phyloP scores from a whole-genome alignment of 805 yeast species.

The Ogataea allantospora region DNA sequence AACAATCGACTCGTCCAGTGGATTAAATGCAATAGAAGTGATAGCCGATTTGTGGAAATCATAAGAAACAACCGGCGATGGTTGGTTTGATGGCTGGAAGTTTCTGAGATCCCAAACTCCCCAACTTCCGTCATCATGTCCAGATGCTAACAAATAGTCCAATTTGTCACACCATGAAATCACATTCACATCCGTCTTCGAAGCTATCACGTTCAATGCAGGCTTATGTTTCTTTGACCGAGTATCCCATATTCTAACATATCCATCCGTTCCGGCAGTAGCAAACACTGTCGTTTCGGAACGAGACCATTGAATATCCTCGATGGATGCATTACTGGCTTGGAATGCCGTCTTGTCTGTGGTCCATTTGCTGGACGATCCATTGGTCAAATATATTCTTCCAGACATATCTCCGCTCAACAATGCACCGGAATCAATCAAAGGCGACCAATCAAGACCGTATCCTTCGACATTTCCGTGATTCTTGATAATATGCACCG shows the following conservation, averaged over 20 bases:
- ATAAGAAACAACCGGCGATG: constrained; percentile 88
- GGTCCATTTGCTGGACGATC: constrained; percentile 76
- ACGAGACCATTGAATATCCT: constrained; percentile 95
- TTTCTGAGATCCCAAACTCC: constrained; percentile 96
- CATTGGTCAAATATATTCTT: constrained; percentile 70
- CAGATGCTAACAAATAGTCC: constrained; percentile 85
- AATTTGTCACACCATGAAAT: constrained; percentile 92
- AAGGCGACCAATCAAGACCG: constrained; percentile 95
- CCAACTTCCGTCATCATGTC: constrained; percentile 97
- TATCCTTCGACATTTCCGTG: constrained; percentile 98
- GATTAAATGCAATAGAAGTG: constrained; percentile 92
- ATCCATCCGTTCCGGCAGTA: constrained; percentile 91
- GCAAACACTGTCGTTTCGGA: constrained; percentile 93
- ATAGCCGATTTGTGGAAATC: constrained; percentile 93
- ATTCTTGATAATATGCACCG: constrained; percentile 72
- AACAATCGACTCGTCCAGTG: constrained; percentile 89
- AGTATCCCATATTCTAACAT: constrained; percentile 93
- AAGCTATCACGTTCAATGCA: constrained; percentile 79
- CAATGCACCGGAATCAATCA: constrained; percentile 72
- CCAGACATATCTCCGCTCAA: constrained; percentile 90
- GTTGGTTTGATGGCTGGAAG: constrained; percentile 57
- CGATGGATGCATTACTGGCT: constrained; percentile 74
- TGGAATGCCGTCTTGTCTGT: constrained; percentile 82
- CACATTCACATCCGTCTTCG: constrained; percentile 84
- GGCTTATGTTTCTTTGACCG: constrained; percentile 90